Evolutionary conservation across 2,329 filamentous ascomycete species (phyloP).

Genomic region (Trichoderma sp.): DNA sequence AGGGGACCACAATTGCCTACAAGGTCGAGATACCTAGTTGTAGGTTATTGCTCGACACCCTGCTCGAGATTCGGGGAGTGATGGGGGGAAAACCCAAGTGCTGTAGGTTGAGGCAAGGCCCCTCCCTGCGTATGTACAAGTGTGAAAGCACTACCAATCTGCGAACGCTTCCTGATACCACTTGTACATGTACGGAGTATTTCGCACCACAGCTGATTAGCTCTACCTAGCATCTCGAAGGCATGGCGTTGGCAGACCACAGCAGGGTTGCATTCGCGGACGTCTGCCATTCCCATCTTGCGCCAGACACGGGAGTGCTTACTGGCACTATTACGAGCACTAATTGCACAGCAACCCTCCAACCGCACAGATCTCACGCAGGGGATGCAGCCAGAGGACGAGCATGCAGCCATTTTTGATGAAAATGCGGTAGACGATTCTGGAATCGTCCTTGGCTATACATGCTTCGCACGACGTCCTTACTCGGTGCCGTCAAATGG

Average conservation of each 20-base stretch:
- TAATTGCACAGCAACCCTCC: neutral
- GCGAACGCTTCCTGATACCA: neutral
- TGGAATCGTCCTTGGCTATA: conserved; percentile 4
- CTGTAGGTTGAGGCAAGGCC: too few relatives aligned
- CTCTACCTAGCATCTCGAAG: neutral
- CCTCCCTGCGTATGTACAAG: too few relatives aligned
- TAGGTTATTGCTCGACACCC: too few relatives aligned
- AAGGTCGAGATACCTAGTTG: too few relatives aligned
- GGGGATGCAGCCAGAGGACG: conserved; percentile 2
- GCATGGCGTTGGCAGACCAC: neutral
- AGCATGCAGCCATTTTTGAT: neutral
- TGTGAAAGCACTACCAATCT: neutral
- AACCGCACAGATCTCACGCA: neutral
- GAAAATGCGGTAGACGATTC: neutral
- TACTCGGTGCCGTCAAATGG: neutral
- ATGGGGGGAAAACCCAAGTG: too few relatives aligned
- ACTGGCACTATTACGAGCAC: neutral
- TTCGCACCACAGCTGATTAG: too few relatives aligned
- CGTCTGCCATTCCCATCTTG: neutral
- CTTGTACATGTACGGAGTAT: too few relatives aligned
- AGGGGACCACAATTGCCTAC: too few relatives aligned
- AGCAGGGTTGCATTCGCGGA: conserved; percentile 2
- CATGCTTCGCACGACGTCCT: neutral
- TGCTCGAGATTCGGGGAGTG: too few relatives aligned
- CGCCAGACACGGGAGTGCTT: neutral